Conservation (phyloP, 1,284 basidiomycete species). For the Agroathelia rolfsii region DNA sequence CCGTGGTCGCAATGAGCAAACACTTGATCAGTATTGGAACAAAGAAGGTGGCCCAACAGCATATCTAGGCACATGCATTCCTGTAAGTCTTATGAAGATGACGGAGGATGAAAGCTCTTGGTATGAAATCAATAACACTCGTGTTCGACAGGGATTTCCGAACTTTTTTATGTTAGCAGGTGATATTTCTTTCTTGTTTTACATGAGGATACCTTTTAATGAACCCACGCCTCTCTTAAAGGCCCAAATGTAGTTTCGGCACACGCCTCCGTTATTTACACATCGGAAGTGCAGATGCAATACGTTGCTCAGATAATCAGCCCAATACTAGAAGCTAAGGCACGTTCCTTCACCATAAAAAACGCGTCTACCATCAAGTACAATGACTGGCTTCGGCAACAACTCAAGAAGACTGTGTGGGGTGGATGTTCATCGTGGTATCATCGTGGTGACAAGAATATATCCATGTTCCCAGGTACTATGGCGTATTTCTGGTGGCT, state of each 20-base stretch:
- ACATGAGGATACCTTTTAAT: slow-evolving; percentile 8
- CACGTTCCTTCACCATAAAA: slow-evolving; percentile 35
- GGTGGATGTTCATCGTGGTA: slow-evolving; percentile 41
- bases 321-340: slow-evolving; percentile 34
- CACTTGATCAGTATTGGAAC: slow-evolving; percentile 30
- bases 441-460: slow-evolving; percentile 29
- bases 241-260: slow-evolving; percentile 42
- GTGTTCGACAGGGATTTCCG: too few relatives aligned
- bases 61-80: slow-evolving; percentile 37
- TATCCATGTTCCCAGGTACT: slow-evolving; percentile 38
- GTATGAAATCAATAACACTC: too few relatives aligned
- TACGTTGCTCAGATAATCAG: slow-evolving; percentile 35
- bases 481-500: slow-evolving; percentile 41
- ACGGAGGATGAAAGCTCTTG: too few relatives aligned
- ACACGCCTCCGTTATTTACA: slow-evolving; percentile 42
- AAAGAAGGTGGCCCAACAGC: slow-evolving; percentile 35
- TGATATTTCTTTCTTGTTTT: slow-evolving; percentile 12
- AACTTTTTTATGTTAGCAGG: slow-evolving; percentile 38
- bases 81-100: too few relatives aligned
- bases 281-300: slow-evolving; percentile 39
- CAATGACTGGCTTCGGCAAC: slow-evolving; percentile 36
- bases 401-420: slow-evolving; percentile 35
- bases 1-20: slow-evolving; percentile 27
- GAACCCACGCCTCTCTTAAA: slow-evolving; percentile 9
- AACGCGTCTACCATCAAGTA: slow-evolving; percentile 32